Conservation (phyloP, 495 filamentous ascomycete species). For the Parathielavia appendiculata region DNA sequence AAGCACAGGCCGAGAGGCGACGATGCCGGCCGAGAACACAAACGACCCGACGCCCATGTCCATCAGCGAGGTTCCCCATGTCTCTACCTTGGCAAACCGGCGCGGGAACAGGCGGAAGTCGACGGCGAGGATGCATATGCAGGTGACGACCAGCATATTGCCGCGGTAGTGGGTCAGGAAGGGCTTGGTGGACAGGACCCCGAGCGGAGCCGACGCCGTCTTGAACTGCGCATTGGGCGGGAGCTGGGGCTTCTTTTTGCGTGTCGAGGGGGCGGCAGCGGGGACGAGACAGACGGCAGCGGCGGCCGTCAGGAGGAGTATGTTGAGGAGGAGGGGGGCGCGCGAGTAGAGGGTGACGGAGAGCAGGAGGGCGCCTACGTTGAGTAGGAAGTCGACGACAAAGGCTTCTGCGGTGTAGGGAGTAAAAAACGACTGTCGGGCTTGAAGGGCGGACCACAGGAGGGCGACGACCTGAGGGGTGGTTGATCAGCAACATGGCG, state of each 20-base stretch:
- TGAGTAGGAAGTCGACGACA: constrained; percentile 78
- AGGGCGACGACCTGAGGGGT: constrained; percentile 63
- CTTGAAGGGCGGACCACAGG: constrained; percentile 86
- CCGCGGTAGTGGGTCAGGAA: constrained; percentile 90
- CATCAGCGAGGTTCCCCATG: constrained; percentile 97
- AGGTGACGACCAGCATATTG: constrained; percentile 89
- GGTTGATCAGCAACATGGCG: constrained; percentile 11
- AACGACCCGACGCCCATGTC: constrained; percentile 97
- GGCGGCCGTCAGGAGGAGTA: constrained; percentile 68
- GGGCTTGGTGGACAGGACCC: constrained; percentile 70
- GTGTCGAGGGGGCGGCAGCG: constrained; percentile 30
- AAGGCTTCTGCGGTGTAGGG: constrained; percentile 63
- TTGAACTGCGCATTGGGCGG: constrained; percentile 44
- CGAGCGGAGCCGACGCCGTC: constrained; percentile 21
- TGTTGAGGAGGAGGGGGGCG: constrained; percentile 66
- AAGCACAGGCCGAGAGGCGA: constrained; percentile 79
- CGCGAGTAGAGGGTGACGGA: constrained; percentile 82
- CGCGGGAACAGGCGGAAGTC: constrained; percentile 91
- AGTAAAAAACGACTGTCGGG: constrained; percentile 77
- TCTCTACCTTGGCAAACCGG: constrained; percentile 95
- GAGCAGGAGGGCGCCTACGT: constrained; percentile 73
- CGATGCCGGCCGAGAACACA: constrained; percentile 92
- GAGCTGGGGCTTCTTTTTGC: constrained; percentile 53
- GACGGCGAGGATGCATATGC: constrained; percentile 90
- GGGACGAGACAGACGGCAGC: constrained; percentile 53